A percentile compares a stretch with the other conserved stretches of the same genome.
Conservation (phyloP, 768 basidiomycete species). For the Suillus subalutaceus region DNA sequence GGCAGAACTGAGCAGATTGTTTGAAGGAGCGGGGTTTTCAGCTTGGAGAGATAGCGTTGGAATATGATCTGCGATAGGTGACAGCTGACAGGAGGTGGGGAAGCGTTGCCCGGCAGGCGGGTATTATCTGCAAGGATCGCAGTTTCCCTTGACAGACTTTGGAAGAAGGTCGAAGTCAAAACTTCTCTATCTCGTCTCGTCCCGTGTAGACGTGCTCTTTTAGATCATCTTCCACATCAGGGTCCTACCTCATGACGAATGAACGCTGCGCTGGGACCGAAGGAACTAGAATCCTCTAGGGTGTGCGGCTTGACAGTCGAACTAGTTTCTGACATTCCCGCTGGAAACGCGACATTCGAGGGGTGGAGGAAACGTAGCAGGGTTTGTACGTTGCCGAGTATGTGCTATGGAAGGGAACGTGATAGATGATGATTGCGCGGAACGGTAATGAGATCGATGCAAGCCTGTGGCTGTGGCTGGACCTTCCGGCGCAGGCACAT, state of each 20-base stretch:
- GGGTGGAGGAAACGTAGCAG: background rate
- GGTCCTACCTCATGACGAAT: slow-evolving; percentile 23
- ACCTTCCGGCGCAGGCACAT: slow-evolving; percentile 46
- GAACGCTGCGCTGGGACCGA: slow-evolving; percentile 33
- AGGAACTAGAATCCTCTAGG: slow-evolving; percentile 7
- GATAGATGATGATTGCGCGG: slow-evolving; percentile 23
- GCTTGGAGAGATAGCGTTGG: background rate
- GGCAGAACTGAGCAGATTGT: slow-evolving; percentile 9
- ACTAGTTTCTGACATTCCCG: background rate
- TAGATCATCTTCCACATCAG: slow-evolving; percentile 11
- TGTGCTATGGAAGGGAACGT: slow-evolving; percentile 23
- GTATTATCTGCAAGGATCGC: background rate
- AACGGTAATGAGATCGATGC: slow-evolving; percentile 31
- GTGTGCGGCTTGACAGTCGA: background rate
- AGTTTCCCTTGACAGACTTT: background rate
- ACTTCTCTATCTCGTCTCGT: slow-evolving; percentile 15
- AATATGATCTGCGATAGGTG: background rate
- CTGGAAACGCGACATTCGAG: background rate
- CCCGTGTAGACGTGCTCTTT: slow-evolving; percentile 15
- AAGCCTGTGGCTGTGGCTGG: slow-evolving; percentile 45
- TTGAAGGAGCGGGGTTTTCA: background rate
- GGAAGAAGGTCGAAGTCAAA: slow-evolving; percentile 36
- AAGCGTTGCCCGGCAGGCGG: background rate
- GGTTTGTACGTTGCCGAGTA: slow-evolving; percentile 7
- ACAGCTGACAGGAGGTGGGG: background rate